Percentiles rank a stretch among this genome's conserved stretches.
Evolutionary conservation across 2,329 filamentous ascomycete genomes (phyloP).

Genomic region (Diatrype stigma): DNA sequence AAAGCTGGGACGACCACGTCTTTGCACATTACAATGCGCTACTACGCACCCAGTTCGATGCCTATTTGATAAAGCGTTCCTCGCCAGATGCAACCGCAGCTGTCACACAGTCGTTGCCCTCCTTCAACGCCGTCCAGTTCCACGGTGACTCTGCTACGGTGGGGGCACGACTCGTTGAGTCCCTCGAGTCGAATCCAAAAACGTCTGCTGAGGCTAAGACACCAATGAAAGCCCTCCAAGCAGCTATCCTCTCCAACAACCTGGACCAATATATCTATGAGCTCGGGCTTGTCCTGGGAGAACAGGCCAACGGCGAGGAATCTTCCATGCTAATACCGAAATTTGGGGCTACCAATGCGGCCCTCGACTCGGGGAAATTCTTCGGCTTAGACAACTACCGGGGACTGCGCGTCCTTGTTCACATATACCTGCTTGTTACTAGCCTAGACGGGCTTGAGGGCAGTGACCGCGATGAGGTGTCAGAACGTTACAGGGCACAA

Average conservation of each 20-base stretch:
- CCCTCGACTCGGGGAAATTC: conserved; percentile 41
- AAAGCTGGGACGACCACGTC: conserved; percentile 79
- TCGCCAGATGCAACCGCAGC: conserved; percentile 48
- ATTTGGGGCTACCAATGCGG: conserved; percentile 28
- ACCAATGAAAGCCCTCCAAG: conserved; percentile 72
- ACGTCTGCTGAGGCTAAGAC: conserved; percentile 56
- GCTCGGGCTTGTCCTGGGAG: conserved; percentile 51
- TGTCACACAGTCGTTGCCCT: conserved; percentile 55
- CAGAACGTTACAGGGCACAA: conserved; percentile 43
- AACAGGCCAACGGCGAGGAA: conserved; percentile 40
- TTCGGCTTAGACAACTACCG: conserved; percentile 56
- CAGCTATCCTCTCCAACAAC: conserved; percentile 65
- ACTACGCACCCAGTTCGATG: conserved; percentile 73
- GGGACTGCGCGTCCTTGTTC: conserved; percentile 64
- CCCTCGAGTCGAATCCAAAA: conserved; percentile 52
- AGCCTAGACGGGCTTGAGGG: conserved; percentile 58
- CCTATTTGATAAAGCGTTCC: conserved; percentile 57
- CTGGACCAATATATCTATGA: conserved; percentile 54
- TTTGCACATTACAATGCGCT: conserved; percentile 88
- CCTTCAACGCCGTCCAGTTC: conserved; percentile 62
- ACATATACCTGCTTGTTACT: conserved; percentile 62
- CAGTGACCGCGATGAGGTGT: conserved; percentile 32
- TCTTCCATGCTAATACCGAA: conserved; percentile 41
- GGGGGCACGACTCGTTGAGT: conserved; percentile 55
- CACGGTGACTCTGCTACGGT: conserved; percentile 52